phyloP scores from a whole-genome alignment of 2,329 filamentous ascomycete species.

The Hypoxylon sp. region DNA sequence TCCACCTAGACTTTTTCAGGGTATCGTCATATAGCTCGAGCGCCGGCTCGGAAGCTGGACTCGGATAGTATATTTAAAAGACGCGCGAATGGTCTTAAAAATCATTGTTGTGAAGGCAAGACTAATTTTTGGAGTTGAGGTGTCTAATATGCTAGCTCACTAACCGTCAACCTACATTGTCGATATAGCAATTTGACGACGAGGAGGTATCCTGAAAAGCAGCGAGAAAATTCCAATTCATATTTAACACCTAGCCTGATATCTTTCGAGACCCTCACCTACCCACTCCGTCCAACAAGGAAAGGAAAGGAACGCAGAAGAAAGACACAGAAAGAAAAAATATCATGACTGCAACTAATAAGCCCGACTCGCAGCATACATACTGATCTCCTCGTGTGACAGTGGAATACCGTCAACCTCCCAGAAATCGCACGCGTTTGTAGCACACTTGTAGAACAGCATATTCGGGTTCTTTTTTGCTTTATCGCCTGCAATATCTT shows the following conservation, averaged over 20 bases:
- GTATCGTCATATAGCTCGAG: slow-evolving; percentile 38
- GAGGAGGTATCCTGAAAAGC: too few relatives aligned
- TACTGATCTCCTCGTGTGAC: slow-evolving; percentile 23
- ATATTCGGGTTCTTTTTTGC: background rate
- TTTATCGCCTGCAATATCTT: slow-evolving; percentile 26
- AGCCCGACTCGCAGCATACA: slow-evolving; percentile 18
- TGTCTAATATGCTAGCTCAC: background rate
- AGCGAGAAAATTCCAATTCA: background rate
- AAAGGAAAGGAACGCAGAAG: background rate
- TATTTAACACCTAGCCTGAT: slow-evolving; percentile 1
- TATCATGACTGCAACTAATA: slow-evolving; percentile 4
- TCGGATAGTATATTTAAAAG: slow-evolving; percentile 21
- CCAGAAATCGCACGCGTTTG: slow-evolving; percentile 26
- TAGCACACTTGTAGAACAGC: slow-evolving; percentile 41
- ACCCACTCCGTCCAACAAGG: background rate
- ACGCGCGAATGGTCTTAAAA: slow-evolving; percentile 10
- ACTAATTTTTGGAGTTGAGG: too few relatives aligned
- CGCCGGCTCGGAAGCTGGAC: slow-evolving; percentile 18
- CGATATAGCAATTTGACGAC: too few relatives aligned
- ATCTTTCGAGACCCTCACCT: background rate
- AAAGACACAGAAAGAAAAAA: background rate
- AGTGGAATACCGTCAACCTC: slow-evolving; percentile 22
- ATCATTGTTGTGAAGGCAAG: slow-evolving; percentile 6
- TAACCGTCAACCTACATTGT: background rate
- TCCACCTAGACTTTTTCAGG: slow-evolving; percentile 38